phyloP scores from a whole-genome alignment of 192 early-diverging fungal species.

The Podila clonocystis region DNA sequence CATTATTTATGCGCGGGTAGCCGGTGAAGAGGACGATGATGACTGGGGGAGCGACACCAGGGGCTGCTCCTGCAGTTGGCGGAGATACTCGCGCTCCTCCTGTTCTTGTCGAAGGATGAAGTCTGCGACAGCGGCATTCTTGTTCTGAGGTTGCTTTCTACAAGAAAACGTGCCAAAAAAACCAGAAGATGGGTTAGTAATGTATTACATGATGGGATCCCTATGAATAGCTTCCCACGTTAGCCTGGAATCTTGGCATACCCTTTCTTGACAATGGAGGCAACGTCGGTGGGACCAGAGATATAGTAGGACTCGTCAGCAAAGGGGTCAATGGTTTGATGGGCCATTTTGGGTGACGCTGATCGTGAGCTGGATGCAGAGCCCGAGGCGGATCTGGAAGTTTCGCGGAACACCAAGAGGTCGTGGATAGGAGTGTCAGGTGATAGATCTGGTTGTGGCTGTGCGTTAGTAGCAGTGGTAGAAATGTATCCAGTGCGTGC shows the following conservation, averaged over 20 bases:
- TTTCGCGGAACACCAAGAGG: neutral
- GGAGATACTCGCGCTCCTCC: neutral
- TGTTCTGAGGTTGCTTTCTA: neutral
- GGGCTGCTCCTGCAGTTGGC: neutral
- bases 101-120: neutral
- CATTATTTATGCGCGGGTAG: neutral
- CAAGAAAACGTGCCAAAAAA: neutral
- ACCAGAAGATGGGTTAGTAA: neutral
- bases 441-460: neutral
- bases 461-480: neutral
- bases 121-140: neutral
- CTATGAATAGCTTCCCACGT: neutral
- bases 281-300: neutral
- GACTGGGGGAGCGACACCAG: neutral
- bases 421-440: neutral
- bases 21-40: neutral
- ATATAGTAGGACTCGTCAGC: constrained; percentile 2
- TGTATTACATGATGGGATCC: neutral
- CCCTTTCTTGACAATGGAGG: constrained; percentile 15
- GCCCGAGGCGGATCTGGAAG: neutral
- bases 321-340: constrained; percentile 8
- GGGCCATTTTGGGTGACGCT: too few species aligned
- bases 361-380: neutral
- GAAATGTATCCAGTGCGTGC: too few species aligned
- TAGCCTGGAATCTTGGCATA: neutral